Evolutionary conservation across 2,329 filamentous ascomycete species (phyloP).

Genomic region (Penicillium sp.): DNA sequence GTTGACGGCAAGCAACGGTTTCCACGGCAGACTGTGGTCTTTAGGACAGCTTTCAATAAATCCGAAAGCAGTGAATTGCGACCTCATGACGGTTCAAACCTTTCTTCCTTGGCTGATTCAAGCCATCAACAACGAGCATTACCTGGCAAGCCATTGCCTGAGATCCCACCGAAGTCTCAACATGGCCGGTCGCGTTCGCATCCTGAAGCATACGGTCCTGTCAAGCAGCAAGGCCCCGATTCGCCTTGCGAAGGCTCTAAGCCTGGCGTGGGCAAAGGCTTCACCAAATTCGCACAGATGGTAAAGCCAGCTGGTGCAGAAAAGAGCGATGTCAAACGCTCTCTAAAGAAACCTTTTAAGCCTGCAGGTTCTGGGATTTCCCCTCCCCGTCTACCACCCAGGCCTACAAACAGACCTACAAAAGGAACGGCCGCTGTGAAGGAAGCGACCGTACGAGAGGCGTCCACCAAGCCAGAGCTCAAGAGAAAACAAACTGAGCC

Average conservation of each 20-base stretch:
- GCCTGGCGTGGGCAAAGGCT: slow-evolving; percentile 25
- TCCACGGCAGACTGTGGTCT: slow-evolving; percentile 49
- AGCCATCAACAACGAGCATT: background rate
- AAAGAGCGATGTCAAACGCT: slow-evolving; percentile 27
- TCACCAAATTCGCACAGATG: slow-evolving; percentile 38
- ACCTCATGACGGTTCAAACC: slow-evolving; percentile 14
- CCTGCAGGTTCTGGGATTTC: slow-evolving; percentile 3
- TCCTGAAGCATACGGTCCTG: background rate
- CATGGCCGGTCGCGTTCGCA: slow-evolving; percentile 1
- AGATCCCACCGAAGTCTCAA: background rate
- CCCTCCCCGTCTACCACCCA: slow-evolving; percentile 11
- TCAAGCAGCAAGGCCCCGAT: slow-evolving; percentile 9
- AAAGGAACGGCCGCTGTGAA: slow-evolving; percentile 22
- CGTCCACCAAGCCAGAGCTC: slow-evolving; percentile 5
- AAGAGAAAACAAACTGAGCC: slow-evolving; percentile 15
- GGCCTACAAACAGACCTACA: slow-evolving; percentile 20
- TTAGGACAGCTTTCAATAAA: slow-evolving; percentile 46
- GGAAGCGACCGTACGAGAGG: slow-evolving; percentile 15
- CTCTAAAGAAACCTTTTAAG: slow-evolving; percentile 17
- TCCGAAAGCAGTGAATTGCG: slow-evolving; percentile 40
- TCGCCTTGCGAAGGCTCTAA: slow-evolving; percentile 25
- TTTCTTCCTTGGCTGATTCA: background rate
- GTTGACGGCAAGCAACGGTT: slow-evolving; percentile 36
- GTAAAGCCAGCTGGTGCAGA: slow-evolving; percentile 30
- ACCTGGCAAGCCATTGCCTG: background rate